Conservation (phyloP, 257 asterid species). For the Gentiana straminea region DNA sequence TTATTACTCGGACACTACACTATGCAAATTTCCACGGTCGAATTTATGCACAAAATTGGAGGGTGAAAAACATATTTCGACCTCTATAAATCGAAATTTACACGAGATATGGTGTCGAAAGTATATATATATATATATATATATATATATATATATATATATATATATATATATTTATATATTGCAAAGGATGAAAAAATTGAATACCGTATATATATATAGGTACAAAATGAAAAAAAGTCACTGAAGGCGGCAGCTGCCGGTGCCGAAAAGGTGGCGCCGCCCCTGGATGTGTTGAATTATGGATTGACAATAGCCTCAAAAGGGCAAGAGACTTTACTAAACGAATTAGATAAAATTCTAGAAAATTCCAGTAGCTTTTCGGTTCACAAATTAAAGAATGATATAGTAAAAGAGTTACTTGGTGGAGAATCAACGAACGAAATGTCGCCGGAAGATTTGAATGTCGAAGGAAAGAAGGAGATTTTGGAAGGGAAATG, state of each 20-base stretch:
- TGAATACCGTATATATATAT: not conserved
- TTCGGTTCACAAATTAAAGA: slow-evolving; percentile 59
- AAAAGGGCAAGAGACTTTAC: slow-evolving; percentile 50
- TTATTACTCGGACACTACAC: too few relatives aligned
- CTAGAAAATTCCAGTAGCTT: slow-evolving; percentile 50
- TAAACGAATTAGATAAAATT: slow-evolving; percentile 50
- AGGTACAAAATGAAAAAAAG: too few relatives aligned
- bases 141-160: too few relatives aligned
- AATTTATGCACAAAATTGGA: too few relatives aligned
- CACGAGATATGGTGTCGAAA: too few relatives aligned
- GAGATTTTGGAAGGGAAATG: slow-evolving; percentile 68
- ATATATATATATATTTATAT: too few relatives aligned
- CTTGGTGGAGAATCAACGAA: slow-evolving; percentile 39
- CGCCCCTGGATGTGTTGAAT: slow-evolving; percentile 25
- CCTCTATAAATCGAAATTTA: too few relatives aligned
- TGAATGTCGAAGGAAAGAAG: slow-evolving; percentile 54
- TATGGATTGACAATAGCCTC: slow-evolving; percentile 75
- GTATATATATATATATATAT: too few relatives aligned
- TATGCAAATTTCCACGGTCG: too few relatives aligned
- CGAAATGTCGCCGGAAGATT: slow-evolving; percentile 44
- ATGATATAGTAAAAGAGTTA: slow-evolving; percentile 23
- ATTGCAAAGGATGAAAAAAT: too few relatives aligned
- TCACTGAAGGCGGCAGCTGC: too few relatives aligned
- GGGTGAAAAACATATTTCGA: too few relatives aligned
- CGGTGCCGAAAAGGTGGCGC: slow-evolving; percentile 11